Evolutionary conservation across 2,329 filamentous ascomycete genomes (phyloP), one percentile per base, ranked within the genome.

Genomic region (Aplosporella prunicola): DNA sequence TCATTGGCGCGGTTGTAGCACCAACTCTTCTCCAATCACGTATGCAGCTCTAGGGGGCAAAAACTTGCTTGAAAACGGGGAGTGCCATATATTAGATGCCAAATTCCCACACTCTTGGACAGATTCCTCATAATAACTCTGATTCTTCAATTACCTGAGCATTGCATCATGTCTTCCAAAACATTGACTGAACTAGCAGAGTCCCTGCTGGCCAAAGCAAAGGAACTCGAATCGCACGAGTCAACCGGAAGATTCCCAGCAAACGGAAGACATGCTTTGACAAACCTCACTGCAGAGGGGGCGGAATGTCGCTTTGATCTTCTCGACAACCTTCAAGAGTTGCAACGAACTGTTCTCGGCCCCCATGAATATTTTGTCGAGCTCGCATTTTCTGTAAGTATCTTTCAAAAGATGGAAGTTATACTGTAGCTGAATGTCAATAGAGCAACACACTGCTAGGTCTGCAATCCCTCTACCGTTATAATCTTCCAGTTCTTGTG

Each of bases 281-380:
- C n/a, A n/a, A 31, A 43, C 5, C 26, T 33, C 17, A 9, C 27
- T 8, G 34, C 66, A 69, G 46, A 45, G 52, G 26, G 24, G 5
- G 14, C 22, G 6, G 11, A 15, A 6, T 15, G 15, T 9, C 32
- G 39, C 9, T 10, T 14, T 13, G 2, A 11, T 17, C 33, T 43
- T 9, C 23, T 40, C 14, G 30, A 34, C 10, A 28, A 23, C 7
- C 27, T 33, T 8, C 30, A 38, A n/a, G 40, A 45, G 11, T 20
- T 45, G 5, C 14, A 22, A 10, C 13, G 24, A 4, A 30, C 40
- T 5, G 40, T 33, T 5, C 17, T 34, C 11, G 40, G 36, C n/a
- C 36, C 40, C 9, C n/a, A 11, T 6, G 24, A 35, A 11, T 16
- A 8, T 5, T 5, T 35, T 4, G 9, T n/a, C 20, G 14, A 35